These are phyloP conservation scores for Talaromyces sp. DNA, from an alignment of 2,329 filamentous ascomycete genomes.

Conservation along the genomic window DNA sequence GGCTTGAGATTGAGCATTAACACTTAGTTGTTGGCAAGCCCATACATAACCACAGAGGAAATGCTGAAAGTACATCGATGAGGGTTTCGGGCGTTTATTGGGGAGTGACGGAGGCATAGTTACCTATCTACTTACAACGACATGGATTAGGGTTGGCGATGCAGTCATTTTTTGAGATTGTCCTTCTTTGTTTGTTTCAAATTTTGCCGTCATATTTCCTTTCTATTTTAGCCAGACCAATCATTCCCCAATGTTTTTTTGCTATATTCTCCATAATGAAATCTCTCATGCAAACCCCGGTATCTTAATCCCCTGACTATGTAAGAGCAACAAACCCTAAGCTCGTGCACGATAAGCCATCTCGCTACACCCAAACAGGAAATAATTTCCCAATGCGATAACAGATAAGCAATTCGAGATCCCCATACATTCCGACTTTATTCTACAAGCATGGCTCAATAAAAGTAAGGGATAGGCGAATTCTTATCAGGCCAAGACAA, in stretches of 20 bases:
- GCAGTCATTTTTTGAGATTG: not conserved
- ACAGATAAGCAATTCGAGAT: not conserved
- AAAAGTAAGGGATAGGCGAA: not conserved
- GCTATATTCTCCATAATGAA: not conserved
- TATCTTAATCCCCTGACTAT: not conserved
- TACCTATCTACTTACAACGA: not conserved
- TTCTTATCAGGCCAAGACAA: conserved; percentile 6
- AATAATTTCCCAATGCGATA: conserved; percentile 11
- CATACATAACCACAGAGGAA: not conserved
- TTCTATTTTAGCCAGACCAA: not conserved
- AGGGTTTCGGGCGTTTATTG: not conserved
- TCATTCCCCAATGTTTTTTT: too few relatives aligned
- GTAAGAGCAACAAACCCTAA: not conserved
- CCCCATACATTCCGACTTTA: not conserved
- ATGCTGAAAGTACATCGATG: not conserved
- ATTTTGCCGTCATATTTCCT: not conserved
- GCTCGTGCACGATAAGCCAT: not conserved
- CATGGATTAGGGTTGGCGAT: not conserved
- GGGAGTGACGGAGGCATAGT: not conserved
- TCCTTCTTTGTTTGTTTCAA: not conserved
- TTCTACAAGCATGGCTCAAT: not conserved
- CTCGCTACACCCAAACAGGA: conserved; percentile 14
- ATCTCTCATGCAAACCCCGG: not conserved
- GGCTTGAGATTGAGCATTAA: not conserved
- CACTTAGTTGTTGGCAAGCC: not conserved